Base-by-base conservation (phyloP, 352 stramenopile genomes). In the Globisporangium irregulare region DNA sequence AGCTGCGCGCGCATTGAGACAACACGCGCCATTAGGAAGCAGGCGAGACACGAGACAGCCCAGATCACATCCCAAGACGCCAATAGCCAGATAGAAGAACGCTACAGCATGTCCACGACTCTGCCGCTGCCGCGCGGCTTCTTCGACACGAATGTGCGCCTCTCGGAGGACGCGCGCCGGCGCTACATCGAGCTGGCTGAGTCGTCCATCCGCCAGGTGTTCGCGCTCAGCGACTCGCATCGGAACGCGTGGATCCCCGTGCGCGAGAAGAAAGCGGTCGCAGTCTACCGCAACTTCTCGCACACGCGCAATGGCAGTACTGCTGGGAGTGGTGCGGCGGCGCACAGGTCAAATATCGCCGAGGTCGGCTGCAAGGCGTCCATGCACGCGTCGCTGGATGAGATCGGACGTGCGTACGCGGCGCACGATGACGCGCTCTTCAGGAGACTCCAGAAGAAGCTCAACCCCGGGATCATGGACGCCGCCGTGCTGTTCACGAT, bases 221-320 rank as follows among this genome's bases (percentile, higher is more conserved):
- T 93, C 72, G 86, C 86, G 63, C 77, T 95, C 32, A 90, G 77
- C 64, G 87, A 93, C 72, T 79, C 79, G 62, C 85, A 93, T 75
- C 80, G 82, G 66, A 93, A 95, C 73, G 90, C 81, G 69, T 95
- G 87, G 85, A 89, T 95, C 68, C 86, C 85, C 46, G 83, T 92
- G 79, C 77, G 79, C 64, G 87, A 95, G 77, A 93, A 95, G 76
- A 92, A 93, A 64, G 79, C 78, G 20, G 84, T 95, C 4, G 83
- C 82, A 7, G 84, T 93, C 53, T 95, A 84, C 66, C 85, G 85
- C 73, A 93, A 93, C 76, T 93, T 93, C 63, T 75, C 79, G 29
- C 75, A 84, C 67, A 71, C 78, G 50, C 84, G 82, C 46, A 46
- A 55, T 24, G 32, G 10, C 25, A 9, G 36, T n/a, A 50, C 4